Evolutionary conservation across 2,329 filamentous ascomycete species (phyloP).

Genomic region (Pseudocercospora macadamiae): DNA sequence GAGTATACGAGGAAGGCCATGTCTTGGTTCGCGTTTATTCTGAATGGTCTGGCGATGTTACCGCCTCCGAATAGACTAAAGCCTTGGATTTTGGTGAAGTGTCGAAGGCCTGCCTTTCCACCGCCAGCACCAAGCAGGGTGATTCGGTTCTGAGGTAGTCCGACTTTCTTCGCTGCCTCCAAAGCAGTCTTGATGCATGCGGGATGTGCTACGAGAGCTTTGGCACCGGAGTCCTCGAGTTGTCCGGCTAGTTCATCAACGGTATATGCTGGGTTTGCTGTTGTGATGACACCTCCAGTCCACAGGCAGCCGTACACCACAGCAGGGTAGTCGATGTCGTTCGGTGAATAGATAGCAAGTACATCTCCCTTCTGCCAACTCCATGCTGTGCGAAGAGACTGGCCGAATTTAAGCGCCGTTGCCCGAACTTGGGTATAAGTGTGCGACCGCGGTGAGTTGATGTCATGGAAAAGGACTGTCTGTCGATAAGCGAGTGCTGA

Average conservation of each 20-base stretch:
- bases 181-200: conserved; percentile 65
- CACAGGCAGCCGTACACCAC: conserved; percentile 77
- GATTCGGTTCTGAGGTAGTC: conserved; percentile 71
- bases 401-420: conserved; percentile 71
- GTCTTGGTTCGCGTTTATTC: conserved; percentile 64
- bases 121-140: conserved; percentile 63
- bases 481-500: too few relatives aligned
- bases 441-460: conserved; percentile 68
- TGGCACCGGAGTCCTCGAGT: conserved; percentile 74
- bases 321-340: conserved; percentile 78
- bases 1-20: conserved; percentile 84
- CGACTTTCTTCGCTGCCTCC: conserved; percentile 69
- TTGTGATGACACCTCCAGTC: conserved; percentile 77
- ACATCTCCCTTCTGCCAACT: conserved; percentile 82
- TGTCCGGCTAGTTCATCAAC: conserved; percentile 81
- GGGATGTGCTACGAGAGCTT: conserved; percentile 72
- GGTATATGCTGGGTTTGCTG: conserved; percentile 85
- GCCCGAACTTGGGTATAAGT: conserved; percentile 68
- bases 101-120: not conserved
- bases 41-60: not conserved
- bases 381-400: conserved; percentile 72
- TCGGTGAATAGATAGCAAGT: conserved; percentile 78
- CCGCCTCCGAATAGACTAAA: not conserved
- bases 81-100: not conserved
- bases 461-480: conserved; percentile 78